Conservation (phyloP, 2,329 filamentous ascomycete species). For the Talaromyces albobiverticillius region DNA sequence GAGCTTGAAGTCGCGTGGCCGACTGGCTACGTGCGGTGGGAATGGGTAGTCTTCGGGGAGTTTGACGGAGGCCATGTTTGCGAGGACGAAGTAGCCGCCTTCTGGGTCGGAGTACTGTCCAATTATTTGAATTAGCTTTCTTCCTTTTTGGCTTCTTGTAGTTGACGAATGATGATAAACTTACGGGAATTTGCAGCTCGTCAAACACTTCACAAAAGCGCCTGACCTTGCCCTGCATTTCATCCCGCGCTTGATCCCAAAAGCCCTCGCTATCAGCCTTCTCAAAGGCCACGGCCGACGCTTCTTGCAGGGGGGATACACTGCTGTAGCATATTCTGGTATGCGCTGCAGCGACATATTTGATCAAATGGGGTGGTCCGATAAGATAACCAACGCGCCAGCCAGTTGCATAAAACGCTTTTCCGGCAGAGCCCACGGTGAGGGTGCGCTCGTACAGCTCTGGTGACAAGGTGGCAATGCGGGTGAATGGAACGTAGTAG, state of each 20-base stretch:
- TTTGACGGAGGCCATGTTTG: constrained; percentile 85
- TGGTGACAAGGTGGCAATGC: constrained; percentile 84
- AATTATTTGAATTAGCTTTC: neutral
- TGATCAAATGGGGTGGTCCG: constrained; percentile 81
- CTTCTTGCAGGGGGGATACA: constrained; percentile 91
- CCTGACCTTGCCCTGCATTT: constrained; percentile 88
- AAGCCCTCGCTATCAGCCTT: constrained; percentile 80
- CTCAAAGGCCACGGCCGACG: constrained; percentile 90
- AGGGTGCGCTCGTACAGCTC: constrained; percentile 85
- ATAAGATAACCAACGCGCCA: constrained; percentile 97
- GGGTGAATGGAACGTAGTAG: constrained; percentile 92
- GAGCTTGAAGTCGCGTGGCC: constrained; percentile 90
- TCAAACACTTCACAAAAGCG: constrained; percentile 79
- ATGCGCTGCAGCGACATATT: constrained; percentile 88
- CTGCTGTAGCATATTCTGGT: constrained; percentile 95
- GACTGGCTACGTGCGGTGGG: constrained; percentile 78
- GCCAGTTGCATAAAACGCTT: constrained; percentile 97
- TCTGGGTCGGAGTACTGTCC: constrained; percentile 81
- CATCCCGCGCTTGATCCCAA: constrained; percentile 77
- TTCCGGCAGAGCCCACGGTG: constrained; percentile 92
- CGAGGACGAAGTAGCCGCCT: constrained; percentile 95
- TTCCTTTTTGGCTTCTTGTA: neutral
- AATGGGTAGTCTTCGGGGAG: constrained; percentile 82
- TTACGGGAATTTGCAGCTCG: constrained; percentile 66
- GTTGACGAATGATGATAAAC: constrained; percentile 16